Base-by-base conservation (phyloP, 345 rosid genomes). In the Acer negundo region DNA sequence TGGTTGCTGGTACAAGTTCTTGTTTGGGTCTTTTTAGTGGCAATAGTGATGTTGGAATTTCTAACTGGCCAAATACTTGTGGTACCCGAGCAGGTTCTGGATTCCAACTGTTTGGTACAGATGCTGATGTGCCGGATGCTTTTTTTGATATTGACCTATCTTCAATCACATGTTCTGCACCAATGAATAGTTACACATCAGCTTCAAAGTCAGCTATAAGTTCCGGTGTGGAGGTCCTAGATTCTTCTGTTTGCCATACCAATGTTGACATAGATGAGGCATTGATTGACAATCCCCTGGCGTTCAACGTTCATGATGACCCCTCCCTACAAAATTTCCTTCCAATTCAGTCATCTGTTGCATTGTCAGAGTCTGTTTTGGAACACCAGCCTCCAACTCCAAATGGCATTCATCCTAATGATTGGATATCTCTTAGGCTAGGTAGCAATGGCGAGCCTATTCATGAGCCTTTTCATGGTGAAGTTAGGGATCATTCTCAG, bases 401-500 rank as follows among this genome's bases (percentile, higher is more conserved):
- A 10, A 56, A 68, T 76, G 70, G 70, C 53, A 20, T 62, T 67
- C 75, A 12, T 20, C 31, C 73, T 62, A 83, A 63, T 20, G 81
- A 82, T 75, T 82, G 87, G 87, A 63, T 84, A 67, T 77, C 85
- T 53, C 85, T 80, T 56, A 75, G 84, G 70, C 73, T 82, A 23
- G 69, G 85, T 59, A 58, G 76, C 55, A 26, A 51, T 10, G 61
- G 28, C 26, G 70, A 23, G 5, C 69, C 17, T 66, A 22, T 23
- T 49, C 24, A 56, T 23, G 73, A 31, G 6, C 46, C 19, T 67
- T 23, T 24, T 51, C 26, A 51, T 6, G 56, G 62, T 23, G 58
- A 69, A 53, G 64, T 62, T 28, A 46, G 58, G 31, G 22, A 51
- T 75, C 71, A 9, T 61, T 35, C 59, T 46, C 77, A 49, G 16